phyloP scores from a whole-genome alignment of 2,329 filamentous ascomycete genomes.

The Rutstroemia sp. region DNA sequence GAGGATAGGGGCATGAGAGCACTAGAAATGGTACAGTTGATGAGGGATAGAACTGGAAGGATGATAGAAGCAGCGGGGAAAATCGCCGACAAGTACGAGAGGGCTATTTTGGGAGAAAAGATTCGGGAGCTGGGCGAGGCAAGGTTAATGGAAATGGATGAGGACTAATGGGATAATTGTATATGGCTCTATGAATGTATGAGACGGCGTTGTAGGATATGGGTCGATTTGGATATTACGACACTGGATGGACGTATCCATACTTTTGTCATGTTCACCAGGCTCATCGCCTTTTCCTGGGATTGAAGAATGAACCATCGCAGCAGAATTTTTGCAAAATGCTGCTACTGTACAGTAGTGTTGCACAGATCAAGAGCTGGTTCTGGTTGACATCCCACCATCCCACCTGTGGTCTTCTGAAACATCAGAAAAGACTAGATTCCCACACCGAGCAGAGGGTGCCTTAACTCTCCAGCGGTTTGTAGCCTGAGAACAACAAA shows the following conservation, averaged over 20 bases:
- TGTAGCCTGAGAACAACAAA: too few relatives aligned
- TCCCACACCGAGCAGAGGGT: too few relatives aligned
- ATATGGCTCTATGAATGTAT: constrained; percentile 1
- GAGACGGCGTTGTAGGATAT: not conserved
- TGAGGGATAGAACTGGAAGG: constrained; percentile 76
- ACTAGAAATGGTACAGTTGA: constrained; percentile 78
- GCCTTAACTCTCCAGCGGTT: too few relatives aligned
- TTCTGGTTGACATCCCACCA: not conserved
- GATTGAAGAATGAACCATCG: not conserved
- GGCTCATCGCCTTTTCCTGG: not conserved
- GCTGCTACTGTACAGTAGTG: not conserved
- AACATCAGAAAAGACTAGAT: not conserved
- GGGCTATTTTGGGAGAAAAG: constrained; percentile 77
- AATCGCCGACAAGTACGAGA: constrained; percentile 78
- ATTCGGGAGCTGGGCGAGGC: constrained; percentile 77
- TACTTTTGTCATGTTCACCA: not conserved
- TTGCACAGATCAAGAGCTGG: not conserved
- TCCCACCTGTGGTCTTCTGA: not conserved
- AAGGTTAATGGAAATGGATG: constrained; percentile 24
- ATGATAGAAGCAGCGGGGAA: constrained; percentile 90
- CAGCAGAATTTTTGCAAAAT: not conserved
- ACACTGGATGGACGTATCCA: not conserved
- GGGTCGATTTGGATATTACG: not conserved
- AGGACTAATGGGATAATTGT: constrained; percentile 18
- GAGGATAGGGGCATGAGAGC: constrained; percentile 94